Evolutionary conservation across 306 rosid species (phyloP), one percentile per base, ranked within the genome.

Genomic region (Lotus japonicus): DNA sequence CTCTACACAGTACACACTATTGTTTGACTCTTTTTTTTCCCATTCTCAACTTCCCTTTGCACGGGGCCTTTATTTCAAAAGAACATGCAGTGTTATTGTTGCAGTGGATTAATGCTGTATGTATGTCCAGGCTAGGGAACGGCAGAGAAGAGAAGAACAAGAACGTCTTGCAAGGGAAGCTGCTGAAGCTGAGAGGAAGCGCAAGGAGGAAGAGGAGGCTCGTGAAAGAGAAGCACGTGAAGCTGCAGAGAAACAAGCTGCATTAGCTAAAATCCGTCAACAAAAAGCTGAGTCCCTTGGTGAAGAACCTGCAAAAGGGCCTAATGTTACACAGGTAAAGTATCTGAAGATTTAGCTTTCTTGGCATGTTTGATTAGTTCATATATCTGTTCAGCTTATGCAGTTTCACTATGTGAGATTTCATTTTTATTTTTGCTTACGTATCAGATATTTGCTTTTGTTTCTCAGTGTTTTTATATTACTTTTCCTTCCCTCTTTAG

Each of bases 121-220:
- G 51, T 44, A 66, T 66, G 54, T 51, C 70, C 83, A 95, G 97
- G 96, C 97, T 41, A 95, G 99, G 87, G 99, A 95, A 75, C 83
- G 79, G 13, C 99, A 87, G 77, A 86, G 88, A 78, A 84, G 77
- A 65, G 96, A 90, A 79, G 99, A 95, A 80, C 86, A 95, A 87
- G 99, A 90, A 65, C 92, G 89, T 13, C 89, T 85, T 49, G 92
- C 85, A 70, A 88, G 95, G 86, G 99, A 95, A 80, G 97, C 97
- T 67, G 96, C 91, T 51, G 99, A 95, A 78, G 96, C 96, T 44
- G 99, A 88, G 84, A 87, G 85, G 81, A 89, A 80, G 77, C 84
- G 56, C 42, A 78, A 83, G 80, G 97, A 90, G 81, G 99, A 95
- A 79, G 96, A 90, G 74, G 97, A 88, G 80, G 95, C 92, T 65